phyloP scores from a whole-genome alignment of 371 early-diverging fungal species.

The Mortierella sp. region DNA sequence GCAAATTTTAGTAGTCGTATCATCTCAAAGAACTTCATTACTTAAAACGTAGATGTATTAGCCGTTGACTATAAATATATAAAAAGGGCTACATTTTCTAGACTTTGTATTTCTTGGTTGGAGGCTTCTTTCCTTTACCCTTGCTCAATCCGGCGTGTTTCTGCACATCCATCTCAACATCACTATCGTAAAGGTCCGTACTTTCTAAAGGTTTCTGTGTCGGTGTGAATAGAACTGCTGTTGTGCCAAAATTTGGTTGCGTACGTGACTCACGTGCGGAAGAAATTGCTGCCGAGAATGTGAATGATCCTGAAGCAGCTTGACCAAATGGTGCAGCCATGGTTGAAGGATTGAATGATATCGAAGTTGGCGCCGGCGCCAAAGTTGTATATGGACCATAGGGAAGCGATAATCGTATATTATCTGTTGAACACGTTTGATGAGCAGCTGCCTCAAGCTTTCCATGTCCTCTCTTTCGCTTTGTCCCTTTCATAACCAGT shows the following conservation, averaged over 20 bases:
- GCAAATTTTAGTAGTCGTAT: too few relatives aligned
- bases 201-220: neutral
- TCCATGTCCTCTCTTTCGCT: constrained; percentile 4
- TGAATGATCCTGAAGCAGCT: too few relatives aligned
- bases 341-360: too few relatives aligned
- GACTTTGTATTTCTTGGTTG: neutral
- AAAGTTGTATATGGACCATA: neutral
- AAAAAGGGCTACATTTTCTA: neutral
- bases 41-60: too few relatives aligned
- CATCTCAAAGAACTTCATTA: too few relatives aligned
- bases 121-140: constrained; percentile 1
- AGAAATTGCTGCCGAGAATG: neutral
- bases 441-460: neutral
- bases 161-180: neutral
- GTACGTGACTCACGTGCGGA: neutral
- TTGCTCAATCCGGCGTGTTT: neutral
- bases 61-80: too few relatives aligned
- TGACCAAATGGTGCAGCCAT: too few relatives aligned
- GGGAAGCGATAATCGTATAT: neutral
- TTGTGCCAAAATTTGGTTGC: neutral
- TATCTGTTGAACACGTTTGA: neutral
- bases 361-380: neutral
- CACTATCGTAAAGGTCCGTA: neutral
- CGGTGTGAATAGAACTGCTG: neutral
- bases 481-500: neutral